Percentiles rank a stretch among this genome's conserved stretches.
phyloP scores from a whole-genome alignment of 352 stramenopile species.

The Globisporangium radiosum region DNA sequence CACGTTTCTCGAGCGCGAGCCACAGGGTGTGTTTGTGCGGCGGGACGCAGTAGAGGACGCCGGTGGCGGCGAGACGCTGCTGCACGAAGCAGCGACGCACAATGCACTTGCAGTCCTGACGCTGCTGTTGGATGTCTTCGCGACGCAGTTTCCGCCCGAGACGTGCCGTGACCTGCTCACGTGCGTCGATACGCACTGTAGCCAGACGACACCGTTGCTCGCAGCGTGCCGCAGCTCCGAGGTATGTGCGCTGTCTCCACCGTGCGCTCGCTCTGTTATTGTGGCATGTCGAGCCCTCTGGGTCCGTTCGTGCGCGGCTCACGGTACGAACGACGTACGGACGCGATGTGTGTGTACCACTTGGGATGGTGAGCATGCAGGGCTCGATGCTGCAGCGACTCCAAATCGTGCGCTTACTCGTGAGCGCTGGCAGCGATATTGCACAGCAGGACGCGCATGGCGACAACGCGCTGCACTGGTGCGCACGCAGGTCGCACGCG shows the following conservation, averaged over 20 bases:
- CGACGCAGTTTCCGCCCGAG: constrained; percentile 25
- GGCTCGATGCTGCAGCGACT: constrained; percentile 32
- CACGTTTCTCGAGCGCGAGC: constrained; percentile 23
- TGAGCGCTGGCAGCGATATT: constrained; percentile 36
- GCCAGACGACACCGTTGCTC: constrained; percentile 49
- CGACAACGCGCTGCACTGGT: constrained; percentile 67
- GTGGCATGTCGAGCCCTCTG: background rate
- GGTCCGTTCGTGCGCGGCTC: too few species aligned
- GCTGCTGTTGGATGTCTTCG: constrained; percentile 30
- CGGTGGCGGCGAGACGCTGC: constrained; percentile 29
- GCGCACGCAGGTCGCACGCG: constrained; percentile 41
- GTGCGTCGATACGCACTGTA: constrained; percentile 41
- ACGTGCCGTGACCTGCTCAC: constrained; percentile 26
- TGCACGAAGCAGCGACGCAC: constrained; percentile 46
- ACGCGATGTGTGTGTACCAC: too few species aligned
- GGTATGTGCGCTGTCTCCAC: constrained; percentile 5
- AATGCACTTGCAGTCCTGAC: constrained; percentile 27
- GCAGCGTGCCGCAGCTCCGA: constrained; percentile 40
- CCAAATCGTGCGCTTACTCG: constrained; percentile 41
- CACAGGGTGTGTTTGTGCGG: constrained; percentile 24
- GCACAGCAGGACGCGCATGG: constrained; percentile 42
- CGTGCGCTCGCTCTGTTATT: background rate
- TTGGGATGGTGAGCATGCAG: constrained; percentile 4
- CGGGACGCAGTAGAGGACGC: constrained; percentile 17
- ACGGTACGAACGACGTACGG: too few species aligned